phyloP scores from a whole-genome alignment of 1,284 basidiomycete species.

The Phylloporus sp. region DNA sequence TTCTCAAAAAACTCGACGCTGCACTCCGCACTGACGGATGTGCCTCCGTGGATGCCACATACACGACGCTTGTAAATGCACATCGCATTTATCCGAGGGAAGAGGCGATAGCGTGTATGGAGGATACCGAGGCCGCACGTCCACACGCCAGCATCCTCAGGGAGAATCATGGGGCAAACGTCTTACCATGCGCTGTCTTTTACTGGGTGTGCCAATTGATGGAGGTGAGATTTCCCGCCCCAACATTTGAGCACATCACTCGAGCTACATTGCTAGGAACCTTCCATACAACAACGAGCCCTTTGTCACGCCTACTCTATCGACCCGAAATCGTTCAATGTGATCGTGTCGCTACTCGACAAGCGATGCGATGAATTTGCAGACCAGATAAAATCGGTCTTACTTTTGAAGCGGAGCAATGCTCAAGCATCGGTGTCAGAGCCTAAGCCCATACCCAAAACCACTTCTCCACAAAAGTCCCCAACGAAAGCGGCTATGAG shows the following conservation, averaged over 20 bases:
- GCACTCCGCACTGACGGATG: slow-evolving; percentile 21
- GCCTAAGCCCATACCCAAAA: neutral
- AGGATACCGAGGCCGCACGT: slow-evolving; percentile 34
- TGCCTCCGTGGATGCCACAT: slow-evolving; percentile 21
- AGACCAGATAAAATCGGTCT: slow-evolving; percentile 30
- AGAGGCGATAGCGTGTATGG: slow-evolving; percentile 37
- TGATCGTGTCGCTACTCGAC: slow-evolving; percentile 30
- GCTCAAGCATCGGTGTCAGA: slow-evolving; percentile 5
- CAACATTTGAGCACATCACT: neutral
- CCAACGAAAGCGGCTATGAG: slow-evolving; percentile 27
- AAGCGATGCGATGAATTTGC: slow-evolving; percentile 36
- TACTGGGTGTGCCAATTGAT: slow-evolving; percentile 42
- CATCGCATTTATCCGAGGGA: slow-evolving; percentile 20
- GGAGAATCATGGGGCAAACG: slow-evolving; percentile 25
- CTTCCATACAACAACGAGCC: slow-evolving; percentile 28
- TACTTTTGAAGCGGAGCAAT: slow-evolving; percentile 15
- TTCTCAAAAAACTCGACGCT: slow-evolving; percentile 32
- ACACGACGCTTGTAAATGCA: slow-evolving; percentile 31
- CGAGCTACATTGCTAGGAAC: slow-evolving; percentile 23
- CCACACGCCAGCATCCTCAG: slow-evolving; percentile 24
- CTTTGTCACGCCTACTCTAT: slow-evolving; percentile 31
- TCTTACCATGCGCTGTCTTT: slow-evolving; percentile 40
- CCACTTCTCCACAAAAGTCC: slow-evolving; percentile 24
- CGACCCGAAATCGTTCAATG: slow-evolving; percentile 26
- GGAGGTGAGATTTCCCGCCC: slow-evolving; percentile 28